Evolutionary conservation across 164 flowering plant genomes (phyloP).

Genomic region (Brasenia schreberi): DNA sequence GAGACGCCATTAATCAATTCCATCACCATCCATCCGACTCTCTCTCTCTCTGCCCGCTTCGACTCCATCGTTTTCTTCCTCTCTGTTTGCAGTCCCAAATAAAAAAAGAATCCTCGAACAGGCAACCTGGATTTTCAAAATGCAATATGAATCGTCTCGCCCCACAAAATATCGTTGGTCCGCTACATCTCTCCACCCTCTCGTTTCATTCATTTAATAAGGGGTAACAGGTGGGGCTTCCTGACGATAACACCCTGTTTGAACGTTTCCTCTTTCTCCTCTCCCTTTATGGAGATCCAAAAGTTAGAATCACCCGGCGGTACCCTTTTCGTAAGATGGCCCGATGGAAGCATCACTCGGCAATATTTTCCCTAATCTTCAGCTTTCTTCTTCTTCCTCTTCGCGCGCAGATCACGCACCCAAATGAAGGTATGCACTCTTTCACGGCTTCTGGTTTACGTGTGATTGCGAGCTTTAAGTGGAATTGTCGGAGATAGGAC

Average conservation of each 20-base stretch:
- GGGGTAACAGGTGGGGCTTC: no score
- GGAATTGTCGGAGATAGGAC: no score
- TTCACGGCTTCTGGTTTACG: no score
- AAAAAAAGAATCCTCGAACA: background rate
- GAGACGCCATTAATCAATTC: background rate
- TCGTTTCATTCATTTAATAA: no score
- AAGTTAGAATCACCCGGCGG: no score
- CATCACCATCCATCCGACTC: background rate
- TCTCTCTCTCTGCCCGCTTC: background rate
- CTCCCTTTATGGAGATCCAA: background rate
- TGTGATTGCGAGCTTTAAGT: no score
- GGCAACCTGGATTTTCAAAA: background rate
- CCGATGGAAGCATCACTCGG: background rate
- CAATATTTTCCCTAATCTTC: background rate
- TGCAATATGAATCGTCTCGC: no score
- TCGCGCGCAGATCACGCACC: background rate
- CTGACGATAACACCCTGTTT: no score
- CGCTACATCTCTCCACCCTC: no score
- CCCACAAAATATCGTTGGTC: no score
- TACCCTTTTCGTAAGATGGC: background rate
- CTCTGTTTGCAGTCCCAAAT: background rate
- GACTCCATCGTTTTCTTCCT: background rate
- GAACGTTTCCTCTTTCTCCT: no score
- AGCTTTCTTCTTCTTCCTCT: background rate
- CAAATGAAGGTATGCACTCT: no score